Conservation (phyloP, 495 filamentous ascomycete genomes). For the Penicillium diatomitis region DNA sequence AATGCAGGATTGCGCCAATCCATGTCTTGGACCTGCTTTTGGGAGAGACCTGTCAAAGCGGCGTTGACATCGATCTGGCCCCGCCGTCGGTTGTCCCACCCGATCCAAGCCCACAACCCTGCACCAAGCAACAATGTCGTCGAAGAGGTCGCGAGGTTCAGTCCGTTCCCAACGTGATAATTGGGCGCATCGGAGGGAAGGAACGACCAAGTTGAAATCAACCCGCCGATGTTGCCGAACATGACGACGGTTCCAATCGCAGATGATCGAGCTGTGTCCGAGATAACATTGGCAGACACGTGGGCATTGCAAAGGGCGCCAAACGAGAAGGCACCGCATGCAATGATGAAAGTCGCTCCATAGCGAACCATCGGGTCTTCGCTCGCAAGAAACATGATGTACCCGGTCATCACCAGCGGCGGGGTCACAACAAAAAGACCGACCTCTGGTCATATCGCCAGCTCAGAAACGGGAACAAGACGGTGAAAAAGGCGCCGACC, state of each 20-base stretch:
- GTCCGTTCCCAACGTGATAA: slow-evolving; percentile 64
- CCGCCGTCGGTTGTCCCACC: slow-evolving; percentile 51
- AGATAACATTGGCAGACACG: slow-evolving; percentile 59
- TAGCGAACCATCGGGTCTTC: slow-evolving; percentile 47
- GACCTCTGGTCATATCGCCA: slow-evolving; percentile 47
- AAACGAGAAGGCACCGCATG: slow-evolving; percentile 45
- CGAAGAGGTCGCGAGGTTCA: slow-evolving; percentile 57
- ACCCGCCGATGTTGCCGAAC: slow-evolving; percentile 62
- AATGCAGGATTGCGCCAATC: slow-evolving; percentile 71
- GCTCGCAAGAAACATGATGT: slow-evolving; percentile 62
- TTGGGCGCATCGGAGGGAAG: slow-evolving; percentile 54
- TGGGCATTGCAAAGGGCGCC: slow-evolving; percentile 59
- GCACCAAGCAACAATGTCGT: slow-evolving; percentile 41
- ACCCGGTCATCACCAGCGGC: slow-evolving; percentile 55
- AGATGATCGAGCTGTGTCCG: slow-evolving; percentile 56
- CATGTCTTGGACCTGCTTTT: slow-evolving; percentile 51
- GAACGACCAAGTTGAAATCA: slow-evolving; percentile 65
- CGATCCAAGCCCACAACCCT: slow-evolving; percentile 49
- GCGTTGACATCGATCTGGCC: slow-evolving; percentile 42
- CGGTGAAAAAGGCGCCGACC: slow-evolving; percentile 57
- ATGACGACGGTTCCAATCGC: slow-evolving; percentile 62
- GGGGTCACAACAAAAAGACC: slow-evolving; percentile 36
- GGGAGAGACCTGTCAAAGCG: slow-evolving; percentile 46
- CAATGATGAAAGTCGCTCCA: slow-evolving; percentile 62
- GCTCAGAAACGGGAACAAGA: slow-evolving; percentile 52